Percentiles rank a stretch among this genome's conserved stretches.
Evolutionary conservation across 1,284 basidiomycete species (phyloP).

Genomic region (Crocinoboletus sp.): DNA sequence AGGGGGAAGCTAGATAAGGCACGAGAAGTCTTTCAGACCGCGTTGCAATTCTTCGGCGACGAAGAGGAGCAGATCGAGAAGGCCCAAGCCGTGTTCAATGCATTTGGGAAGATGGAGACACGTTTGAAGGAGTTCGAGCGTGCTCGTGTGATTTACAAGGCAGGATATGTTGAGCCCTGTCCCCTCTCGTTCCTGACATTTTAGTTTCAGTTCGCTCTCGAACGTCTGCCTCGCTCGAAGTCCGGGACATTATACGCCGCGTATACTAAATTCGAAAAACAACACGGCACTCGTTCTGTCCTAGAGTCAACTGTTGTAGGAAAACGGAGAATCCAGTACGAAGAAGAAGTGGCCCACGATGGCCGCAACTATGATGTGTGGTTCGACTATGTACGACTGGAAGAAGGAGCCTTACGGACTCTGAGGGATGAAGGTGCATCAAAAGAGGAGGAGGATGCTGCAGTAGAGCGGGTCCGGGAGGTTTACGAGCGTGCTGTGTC

Average conservation of each 20-base stretch:
- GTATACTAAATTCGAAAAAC: conserved; percentile 98
- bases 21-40: conserved; percentile 94
- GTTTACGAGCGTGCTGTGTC: conserved; percentile 97
- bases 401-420: conserved; percentile 83
- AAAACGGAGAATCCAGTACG: conserved; percentile 96
- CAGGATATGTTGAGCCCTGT: conserved; percentile 25
- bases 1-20: conserved; percentile 84
- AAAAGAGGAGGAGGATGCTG: conserved; percentile 58
- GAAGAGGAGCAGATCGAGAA: conserved; percentile 97
- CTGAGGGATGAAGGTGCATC: conserved; percentile 73
- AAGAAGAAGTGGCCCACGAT: conserved; percentile 88
- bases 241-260: conserved; percentile 82
- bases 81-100: conserved; percentile 93
- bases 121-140: conserved; percentile 95
- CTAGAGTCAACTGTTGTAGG: conserved; percentile 94
- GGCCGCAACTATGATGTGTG: conserved; percentile 95
- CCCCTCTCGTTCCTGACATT: conserved; percentile 1
- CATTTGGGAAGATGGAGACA: conserved; percentile 98
- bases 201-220: conserved; percentile 76
- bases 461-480: conserved; percentile 72
- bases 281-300: conserved; percentile 85
- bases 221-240: conserved; percentile 87
- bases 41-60: conserved; percentile 96
- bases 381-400: conserved; percentile 95
- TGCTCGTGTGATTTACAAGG: conserved; percentile 96